These are phyloP conservation scores for Mycena belliarum DNA, from an alignment of 768 basidiomycete genomes.

Conservation along the genomic window DNA sequence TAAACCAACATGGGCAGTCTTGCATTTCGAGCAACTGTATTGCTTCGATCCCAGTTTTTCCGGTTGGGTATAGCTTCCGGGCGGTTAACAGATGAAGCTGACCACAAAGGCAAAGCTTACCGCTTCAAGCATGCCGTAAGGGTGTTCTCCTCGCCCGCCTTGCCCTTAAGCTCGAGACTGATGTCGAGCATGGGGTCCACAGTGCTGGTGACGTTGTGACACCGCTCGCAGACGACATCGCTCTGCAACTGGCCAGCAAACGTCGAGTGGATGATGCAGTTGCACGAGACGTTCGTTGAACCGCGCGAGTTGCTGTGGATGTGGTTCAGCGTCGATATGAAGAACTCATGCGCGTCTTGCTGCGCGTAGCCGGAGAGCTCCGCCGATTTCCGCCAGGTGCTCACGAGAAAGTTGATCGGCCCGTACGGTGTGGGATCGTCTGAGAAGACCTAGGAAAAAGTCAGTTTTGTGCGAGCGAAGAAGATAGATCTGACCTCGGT, in stretches of 20 bases:
- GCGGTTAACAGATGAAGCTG: neutral
- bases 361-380: conserved; percentile 92
- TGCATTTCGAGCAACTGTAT: conserved; percentile 84
- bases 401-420: conserved; percentile 79
- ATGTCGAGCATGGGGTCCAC: conserved; percentile 90
- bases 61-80: conserved; percentile 73
- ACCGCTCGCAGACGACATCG: conserved; percentile 86
- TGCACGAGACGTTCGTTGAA: conserved; percentile 76
- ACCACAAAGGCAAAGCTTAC: conserved; percentile 32
- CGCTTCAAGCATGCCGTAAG: conserved; percentile 75
- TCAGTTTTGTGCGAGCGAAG: neutral
- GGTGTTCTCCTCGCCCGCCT: conserved; percentile 61
- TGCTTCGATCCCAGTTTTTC: conserved; percentile 84
- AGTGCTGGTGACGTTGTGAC: conserved; percentile 75
- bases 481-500: conserved; percentile 52
- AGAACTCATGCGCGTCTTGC: conserved; percentile 91
- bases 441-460: conserved; percentile 49
- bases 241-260: conserved; percentile 88
- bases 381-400: conserved; percentile 78
- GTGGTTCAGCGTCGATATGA: conserved; percentile 82
- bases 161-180: conserved; percentile 76
- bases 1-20: conserved; percentile 57
- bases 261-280: conserved; percentile 88
- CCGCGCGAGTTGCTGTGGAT: conserved; percentile 80
- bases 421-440: conserved; percentile 66